Base-by-base conservation (phyloP, 2,329 filamentous ascomycete genomes). In the Alternaria tenuissima region DNA sequence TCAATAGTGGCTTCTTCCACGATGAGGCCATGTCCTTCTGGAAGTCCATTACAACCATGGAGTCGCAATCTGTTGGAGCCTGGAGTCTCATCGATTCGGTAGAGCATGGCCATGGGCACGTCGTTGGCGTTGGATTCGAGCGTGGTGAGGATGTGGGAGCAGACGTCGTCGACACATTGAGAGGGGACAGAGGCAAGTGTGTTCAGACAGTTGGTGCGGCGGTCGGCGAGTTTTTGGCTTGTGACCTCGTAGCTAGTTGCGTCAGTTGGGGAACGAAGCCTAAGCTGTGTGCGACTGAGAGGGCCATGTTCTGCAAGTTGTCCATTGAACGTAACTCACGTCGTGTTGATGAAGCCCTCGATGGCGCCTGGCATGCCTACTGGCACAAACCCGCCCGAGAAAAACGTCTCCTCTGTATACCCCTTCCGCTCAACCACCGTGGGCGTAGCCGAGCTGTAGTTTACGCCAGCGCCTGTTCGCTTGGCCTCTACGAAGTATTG, bases 401-500 rank as follows among this genome's bases (percentile, higher is more conserved):
- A 76, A 57, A 74, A 78, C 4, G 71, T 61, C 56, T 77, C 75
- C 46, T 77, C 74, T 3, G 62, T 61, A 60, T 68, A 76, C 8
- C 74, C 74, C 20, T 57, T 63, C 11, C 74, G 69, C 55, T 77
- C 71, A 12, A 75, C 68, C 16, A 77, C 55, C 18, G 72, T 59
- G 16, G 72, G 55, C 1, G 48, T 26, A 7, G 62, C 62, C 2
- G 71, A 64, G 9, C 69, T 71, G 42, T 74, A 70, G 44, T 73
- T 68, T 3, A 71, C 59, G 3, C 73, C 75, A 5, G 59, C 39
- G 30, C 69, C 73, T 2, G 70, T 71, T 11, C 52, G 58, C 36
- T 65, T 65, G 24, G 66, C 67, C 43, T 70, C 42, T 22, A 75
- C 68, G 38, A 77, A 76, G 47, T 69, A 70, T 18, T 63, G 49